A percentile compares a stretch with the other conserved stretches of the same genome.
Conservation (phyloP, 2,329 filamentous ascomycete genomes). For the Westerdykella ornata region DNA sequence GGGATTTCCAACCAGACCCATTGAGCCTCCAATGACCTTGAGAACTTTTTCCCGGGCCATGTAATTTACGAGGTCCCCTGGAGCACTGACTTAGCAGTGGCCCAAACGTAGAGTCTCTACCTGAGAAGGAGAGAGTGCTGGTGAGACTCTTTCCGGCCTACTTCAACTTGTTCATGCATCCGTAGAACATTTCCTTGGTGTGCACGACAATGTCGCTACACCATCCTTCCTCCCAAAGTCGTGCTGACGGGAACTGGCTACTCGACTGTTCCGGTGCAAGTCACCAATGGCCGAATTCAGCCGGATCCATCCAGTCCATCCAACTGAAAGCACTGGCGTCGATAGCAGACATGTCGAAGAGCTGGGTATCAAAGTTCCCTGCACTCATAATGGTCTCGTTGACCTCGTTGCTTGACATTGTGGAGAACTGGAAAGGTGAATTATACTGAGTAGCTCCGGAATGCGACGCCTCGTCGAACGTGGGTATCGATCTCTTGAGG, state of each 20-base stretch:
- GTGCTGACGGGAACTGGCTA: not conserved
- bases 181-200: too few relatives aligned
- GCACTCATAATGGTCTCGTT: conserved; percentile 59
- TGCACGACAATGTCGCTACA: too few relatives aligned
- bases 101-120: too few relatives aligned
- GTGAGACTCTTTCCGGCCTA: too few relatives aligned
- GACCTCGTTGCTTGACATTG: conserved; percentile 65
- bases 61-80: conserved; percentile 81
- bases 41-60: conserved; percentile 81
- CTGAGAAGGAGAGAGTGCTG: too few relatives aligned
- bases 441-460: too few relatives aligned
- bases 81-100: conserved; percentile 73
- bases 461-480: conserved; percentile 18
- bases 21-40: conserved; percentile 86
- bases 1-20: conserved; percentile 85
- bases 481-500: conserved; percentile 39
- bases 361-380: conserved; percentile 52
- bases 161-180: too few relatives aligned
- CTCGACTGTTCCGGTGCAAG: too few relatives aligned
- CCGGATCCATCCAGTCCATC: conserved; percentile 32
- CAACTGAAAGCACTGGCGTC: conserved; percentile 39
- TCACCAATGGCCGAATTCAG: conserved; percentile 19
- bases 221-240: not conserved
- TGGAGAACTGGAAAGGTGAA: conserved; percentile 52
- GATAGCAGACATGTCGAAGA: conserved; percentile 50